phyloP scores from a whole-genome alignment of 768 basidiomycete species.

The Leccinum disarticulatum region DNA sequence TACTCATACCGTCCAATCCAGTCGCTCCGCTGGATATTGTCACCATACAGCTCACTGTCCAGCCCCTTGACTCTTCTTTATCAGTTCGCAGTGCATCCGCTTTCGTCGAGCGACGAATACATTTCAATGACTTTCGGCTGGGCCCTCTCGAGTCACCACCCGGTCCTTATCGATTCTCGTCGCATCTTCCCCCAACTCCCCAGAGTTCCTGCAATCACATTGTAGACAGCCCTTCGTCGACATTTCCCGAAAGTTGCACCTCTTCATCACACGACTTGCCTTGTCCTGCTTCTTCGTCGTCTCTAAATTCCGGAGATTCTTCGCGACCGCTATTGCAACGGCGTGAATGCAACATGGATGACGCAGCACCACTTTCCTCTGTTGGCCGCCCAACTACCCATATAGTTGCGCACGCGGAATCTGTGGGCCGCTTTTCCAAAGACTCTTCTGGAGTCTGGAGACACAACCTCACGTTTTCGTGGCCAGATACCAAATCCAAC shows the following conservation, averaged over 20 bases:
- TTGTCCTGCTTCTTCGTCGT: conserved; percentile 20
- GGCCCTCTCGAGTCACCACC: conserved; percentile 26
- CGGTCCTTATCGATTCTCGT: conserved; percentile 17
- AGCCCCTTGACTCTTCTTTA: conserved; percentile 56
- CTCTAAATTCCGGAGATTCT: conserved; percentile 26
- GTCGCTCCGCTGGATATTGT: conserved; percentile 75
- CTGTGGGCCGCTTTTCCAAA: conserved; percentile 54
- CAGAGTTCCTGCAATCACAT: conserved; percentile 30
- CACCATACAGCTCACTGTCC: conserved; percentile 60
- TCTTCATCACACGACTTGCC: conserved; percentile 25
- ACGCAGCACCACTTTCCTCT: conserved; percentile 10
- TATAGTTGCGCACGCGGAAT: conserved; percentile 57
- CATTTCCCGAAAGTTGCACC: conserved; percentile 3
- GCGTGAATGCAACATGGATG: conserved; percentile 15
- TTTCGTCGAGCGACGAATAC: conserved; percentile 70
- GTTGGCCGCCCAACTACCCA: conserved; percentile 41
- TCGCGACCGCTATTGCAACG: conserved; percentile 26
- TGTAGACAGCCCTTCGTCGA: conserved; percentile 19
- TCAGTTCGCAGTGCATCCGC: conserved; percentile 63
- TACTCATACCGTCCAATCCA: conserved; percentile 54
- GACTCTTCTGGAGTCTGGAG: conserved; percentile 60
- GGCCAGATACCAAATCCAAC: conserved; percentile 67
- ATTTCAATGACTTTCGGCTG: conserved; percentile 44
- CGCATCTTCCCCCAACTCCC: conserved; percentile 22
- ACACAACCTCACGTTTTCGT: conserved; percentile 67